These are phyloP conservation scores for Cetradonia linearis DNA, from an alignment of 495 filamentous ascomycete genomes.

Conservation along the genomic window DNA sequence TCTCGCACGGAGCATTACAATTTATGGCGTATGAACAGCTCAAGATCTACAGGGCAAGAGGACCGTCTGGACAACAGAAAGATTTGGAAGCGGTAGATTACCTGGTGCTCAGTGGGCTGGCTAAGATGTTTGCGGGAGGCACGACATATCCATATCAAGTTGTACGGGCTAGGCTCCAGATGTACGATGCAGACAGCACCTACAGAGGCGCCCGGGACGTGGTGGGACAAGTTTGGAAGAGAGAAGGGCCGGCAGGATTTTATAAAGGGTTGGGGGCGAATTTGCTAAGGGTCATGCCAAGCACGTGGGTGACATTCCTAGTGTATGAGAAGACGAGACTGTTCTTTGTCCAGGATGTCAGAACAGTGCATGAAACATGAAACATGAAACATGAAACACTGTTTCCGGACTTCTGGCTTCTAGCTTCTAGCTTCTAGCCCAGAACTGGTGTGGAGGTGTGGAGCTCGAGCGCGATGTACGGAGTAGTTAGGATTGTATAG, in stretches of 20 bases:
- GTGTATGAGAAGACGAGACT: conserved; percentile 90
- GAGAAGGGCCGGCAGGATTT: conserved; percentile 75
- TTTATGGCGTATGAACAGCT: conserved; percentile 92
- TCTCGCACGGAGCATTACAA: conserved; percentile 87
- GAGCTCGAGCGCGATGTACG: neutral
- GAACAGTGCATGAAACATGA: neutral
- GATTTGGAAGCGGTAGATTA: conserved; percentile 65
- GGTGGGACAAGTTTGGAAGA: conserved; percentile 56
- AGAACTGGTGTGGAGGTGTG: neutral
- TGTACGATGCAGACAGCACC: conserved; percentile 60
- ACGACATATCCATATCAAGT: conserved; percentile 94
- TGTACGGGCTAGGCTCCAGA: conserved; percentile 75
- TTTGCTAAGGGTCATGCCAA: conserved; percentile 76
- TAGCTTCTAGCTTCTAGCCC: neutral
- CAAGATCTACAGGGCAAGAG: conserved; percentile 47
- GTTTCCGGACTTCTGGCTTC: neutral
- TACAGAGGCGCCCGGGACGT: conserved; percentile 69
- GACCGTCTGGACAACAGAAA: conserved; percentile 19
- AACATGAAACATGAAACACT: neutral
- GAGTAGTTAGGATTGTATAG: neutral
- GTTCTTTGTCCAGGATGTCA: conserved; percentile 9
- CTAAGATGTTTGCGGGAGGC: conserved; percentile 77
- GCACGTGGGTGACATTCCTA: conserved; percentile 95
- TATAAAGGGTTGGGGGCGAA: conserved; percentile 90
- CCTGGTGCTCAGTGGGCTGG: conserved; percentile 62